Conservation (phyloP, 805 yeast genomes). For the Kluyveromyces dobzhanskii region DNA sequence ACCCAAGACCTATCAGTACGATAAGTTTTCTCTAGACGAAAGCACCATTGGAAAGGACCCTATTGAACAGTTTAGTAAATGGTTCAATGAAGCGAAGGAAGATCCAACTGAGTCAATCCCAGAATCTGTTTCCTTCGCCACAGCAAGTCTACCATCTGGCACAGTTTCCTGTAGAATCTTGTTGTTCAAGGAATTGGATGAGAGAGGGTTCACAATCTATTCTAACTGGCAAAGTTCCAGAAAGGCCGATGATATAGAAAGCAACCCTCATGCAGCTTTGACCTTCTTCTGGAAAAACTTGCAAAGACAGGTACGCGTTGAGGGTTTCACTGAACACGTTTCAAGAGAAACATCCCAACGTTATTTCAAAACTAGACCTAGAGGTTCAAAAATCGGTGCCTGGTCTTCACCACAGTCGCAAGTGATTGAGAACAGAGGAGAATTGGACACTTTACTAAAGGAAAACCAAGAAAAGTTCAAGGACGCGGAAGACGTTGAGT, state of each 20-base stretch:
- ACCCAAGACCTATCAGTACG: conserved; percentile 83
- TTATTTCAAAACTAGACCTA: conserved; percentile 81
- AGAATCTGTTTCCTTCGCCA: conserved; percentile 80
- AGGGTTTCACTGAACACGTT: conserved; percentile 73
- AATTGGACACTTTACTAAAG: conserved; percentile 46
- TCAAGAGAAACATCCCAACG: conserved; percentile 63
- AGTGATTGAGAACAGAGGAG: conserved; percentile 47
- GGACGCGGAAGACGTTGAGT: conserved; percentile 59
- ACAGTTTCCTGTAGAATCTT: conserved; percentile 79
- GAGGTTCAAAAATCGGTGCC: conserved; percentile 91
- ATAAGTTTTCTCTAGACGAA: conserved; percentile 52
- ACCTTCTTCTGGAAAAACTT: conserved; percentile 87
- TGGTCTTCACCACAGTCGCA: conserved; percentile 91
- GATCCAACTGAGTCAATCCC: conserved; percentile 53
- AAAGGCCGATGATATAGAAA: conserved; percentile 60
- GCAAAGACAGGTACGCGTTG: conserved; percentile 90
- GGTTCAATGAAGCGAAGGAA: conserved; percentile 74
- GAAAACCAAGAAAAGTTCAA: conserved; percentile 49
- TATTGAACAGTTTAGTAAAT: conserved; percentile 64
- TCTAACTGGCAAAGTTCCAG: conserved; percentile 89
- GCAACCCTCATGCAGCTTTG: conserved; percentile 75
- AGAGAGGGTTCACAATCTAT: conserved; percentile 74
- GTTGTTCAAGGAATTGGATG: conserved; percentile 82
- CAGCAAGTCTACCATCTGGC: conserved; percentile 86
- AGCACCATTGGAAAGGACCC: conserved; percentile 51